phyloP scores from a whole-genome alignment of 2,329 filamentous ascomycete genomes.

The Alternaria postmessia region DNA sequence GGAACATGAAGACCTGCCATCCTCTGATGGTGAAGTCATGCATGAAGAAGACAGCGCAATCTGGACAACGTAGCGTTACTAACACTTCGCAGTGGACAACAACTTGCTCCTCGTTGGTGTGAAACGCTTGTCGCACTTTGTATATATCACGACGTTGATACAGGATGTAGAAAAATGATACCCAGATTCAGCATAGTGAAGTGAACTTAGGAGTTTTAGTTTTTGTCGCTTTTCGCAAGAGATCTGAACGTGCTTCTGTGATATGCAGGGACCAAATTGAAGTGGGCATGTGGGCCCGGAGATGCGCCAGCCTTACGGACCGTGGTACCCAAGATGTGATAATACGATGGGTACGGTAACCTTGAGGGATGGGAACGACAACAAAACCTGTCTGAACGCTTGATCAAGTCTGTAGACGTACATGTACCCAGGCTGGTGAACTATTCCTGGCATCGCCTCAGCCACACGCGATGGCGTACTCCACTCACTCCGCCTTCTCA shows the following conservation, averaged over 20 bases:
- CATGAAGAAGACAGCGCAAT: constrained; percentile 20
- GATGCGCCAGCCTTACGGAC: constrained; percentile 4
- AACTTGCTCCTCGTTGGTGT: not conserved
- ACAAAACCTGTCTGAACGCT: not conserved
- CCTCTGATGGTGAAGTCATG: constrained; percentile 39
- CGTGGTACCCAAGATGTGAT: not conserved
- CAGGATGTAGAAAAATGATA: constrained; percentile 20
- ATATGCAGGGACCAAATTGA: constrained; percentile 34
- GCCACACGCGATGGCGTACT: constrained; percentile 17
- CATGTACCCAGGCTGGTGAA: not conserved
- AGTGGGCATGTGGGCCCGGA: constrained; percentile 3
- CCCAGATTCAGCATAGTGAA: not conserved
- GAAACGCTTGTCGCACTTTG: not conserved
- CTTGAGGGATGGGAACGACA: not conserved
- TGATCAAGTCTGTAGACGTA: not conserved
- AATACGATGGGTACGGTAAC: not conserved
- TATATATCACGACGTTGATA: not conserved
- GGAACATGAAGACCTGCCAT: constrained; percentile 49
- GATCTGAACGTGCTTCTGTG: constrained; percentile 4
- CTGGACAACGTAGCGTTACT: constrained; percentile 33
- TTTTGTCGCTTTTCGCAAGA: not conserved
- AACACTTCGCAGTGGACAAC: not conserved
- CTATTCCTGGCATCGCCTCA: constrained; percentile 1
- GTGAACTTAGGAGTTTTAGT: not conserved
- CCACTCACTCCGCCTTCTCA: constrained; percentile 23